Evolutionary conservation across 495 filamentous ascomycete genomes (phyloP), one percentile per base, ranked within the genome.

Genomic region (Rhizodiscina lignyota): DNA sequence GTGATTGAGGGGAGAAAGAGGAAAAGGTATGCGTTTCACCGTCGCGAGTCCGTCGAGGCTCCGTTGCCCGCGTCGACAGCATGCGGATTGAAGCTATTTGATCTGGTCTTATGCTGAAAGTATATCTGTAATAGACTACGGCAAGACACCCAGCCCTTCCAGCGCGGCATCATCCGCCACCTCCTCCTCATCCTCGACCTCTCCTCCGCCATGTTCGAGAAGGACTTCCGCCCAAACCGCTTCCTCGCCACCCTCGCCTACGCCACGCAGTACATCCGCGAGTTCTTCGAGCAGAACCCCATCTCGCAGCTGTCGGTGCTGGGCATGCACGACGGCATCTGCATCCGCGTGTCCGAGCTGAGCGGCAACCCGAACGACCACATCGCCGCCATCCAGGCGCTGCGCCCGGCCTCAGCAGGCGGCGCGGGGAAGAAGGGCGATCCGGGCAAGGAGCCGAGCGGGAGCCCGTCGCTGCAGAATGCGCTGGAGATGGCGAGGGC

Each of bases 211-310:
- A 97, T 97, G 89, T 58, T 70, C 11, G 89, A 96, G 57, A 96
- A 94, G 54, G 89, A 97, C 46, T 64, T 96, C 21, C 72, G 83
- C 11, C 89, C 89, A 4, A 94, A 70, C 15, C 71, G 87, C 21
- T 84, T 87, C 53, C 67, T 83, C 28, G 66, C 93, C 24, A 75
- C 75, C 5, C 66, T 94, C 40, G 75, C 75, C 44, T 91, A 86
- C 60, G 80, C 85, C 30, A 68, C 77, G 40, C 78, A 82, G 39
- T 96, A 94, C 52, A 78, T 94, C 24, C 68, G 74, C 30, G 91
- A 94, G 45, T 97, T 84, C 58, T 97, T 96, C 52, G 87, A 94
- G 54, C 89, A 97, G 54, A 97, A 97, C 41, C 89, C 89, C n/a
- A 96, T 97, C 53, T 89, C 83, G 20, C 91, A 97, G 50, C 65